A percentile compares a stretch with the other conserved stretches of the same genome.
phyloP scores from a whole-genome alignment of 164 flowering plant genomes.

The Houttuynia cordata region DNA sequence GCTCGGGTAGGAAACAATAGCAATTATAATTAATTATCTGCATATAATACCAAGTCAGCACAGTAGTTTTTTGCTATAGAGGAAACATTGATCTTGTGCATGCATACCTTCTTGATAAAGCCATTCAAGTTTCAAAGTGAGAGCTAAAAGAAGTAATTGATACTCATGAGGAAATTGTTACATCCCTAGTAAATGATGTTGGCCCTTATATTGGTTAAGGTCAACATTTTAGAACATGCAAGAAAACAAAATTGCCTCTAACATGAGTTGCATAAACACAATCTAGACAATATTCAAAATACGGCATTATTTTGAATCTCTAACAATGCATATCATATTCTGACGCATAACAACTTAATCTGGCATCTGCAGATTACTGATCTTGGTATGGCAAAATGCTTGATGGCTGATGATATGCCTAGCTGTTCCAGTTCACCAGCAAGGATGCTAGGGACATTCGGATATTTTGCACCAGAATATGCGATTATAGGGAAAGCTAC shows the following conservation, averaged over 20 bases:
- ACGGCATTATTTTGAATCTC: no score
- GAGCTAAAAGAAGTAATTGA: no score
- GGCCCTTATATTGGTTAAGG: not conserved
- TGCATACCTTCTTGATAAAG: no score
- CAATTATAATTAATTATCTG: no score
- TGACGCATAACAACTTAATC: not conserved
- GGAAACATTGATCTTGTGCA: no score
- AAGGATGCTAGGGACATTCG: constrained; percentile 93
- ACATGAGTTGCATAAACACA: not conserved
- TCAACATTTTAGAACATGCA: not conserved
- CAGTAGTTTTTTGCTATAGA: no score
- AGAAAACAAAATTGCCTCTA: not conserved
- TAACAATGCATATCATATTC: not conserved
- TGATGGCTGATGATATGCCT: constrained; percentile 57
- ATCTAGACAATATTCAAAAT: not conserved
- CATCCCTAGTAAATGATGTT: not conserved
- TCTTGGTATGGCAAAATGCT: constrained; percentile 89
- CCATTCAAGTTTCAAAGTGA: no score
- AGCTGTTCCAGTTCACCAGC: constrained; percentile 89
- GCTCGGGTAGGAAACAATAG: constrained; percentile 48
- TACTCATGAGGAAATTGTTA: no score
- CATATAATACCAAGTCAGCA: no score
- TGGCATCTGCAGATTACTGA: constrained; percentile 67
- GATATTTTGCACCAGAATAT: constrained; percentile 97
- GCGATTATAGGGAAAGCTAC: constrained; percentile 85